These are phyloP conservation scores for Millerago galiae DNA, from an alignment of 805 yeast species.

Conservation along the genomic window DNA sequence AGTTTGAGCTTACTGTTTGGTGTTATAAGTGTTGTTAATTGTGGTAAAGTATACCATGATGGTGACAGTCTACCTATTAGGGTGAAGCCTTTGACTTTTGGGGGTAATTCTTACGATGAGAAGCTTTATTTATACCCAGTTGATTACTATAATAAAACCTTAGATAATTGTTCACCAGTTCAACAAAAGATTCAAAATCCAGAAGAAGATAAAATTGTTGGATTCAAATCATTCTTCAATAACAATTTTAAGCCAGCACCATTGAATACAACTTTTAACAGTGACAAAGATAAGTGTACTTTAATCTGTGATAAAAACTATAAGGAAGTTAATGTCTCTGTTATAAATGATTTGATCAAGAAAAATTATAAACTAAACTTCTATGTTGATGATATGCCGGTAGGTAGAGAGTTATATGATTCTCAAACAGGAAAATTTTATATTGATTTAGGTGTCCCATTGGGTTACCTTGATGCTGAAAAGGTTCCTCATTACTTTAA, in stretches of 20 bases:
- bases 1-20: background rate
- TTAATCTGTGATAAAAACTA: constrained; percentile 16
- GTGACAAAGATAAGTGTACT: constrained; percentile 9
- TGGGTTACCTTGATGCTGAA: constrained; percentile 25
- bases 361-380: constrained; percentile 25
- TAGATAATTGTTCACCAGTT: constrained; percentile 16
- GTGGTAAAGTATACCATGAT: constrained; percentile 7
- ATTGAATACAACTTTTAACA: constrained; percentile 16
- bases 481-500: constrained; percentile 25
- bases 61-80: constrained; percentile 15
- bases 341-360: constrained; percentile 23
- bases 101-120: constrained; percentile 21
- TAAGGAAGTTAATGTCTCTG: constrained; percentile 19
- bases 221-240: constrained; percentile 9
- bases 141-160: constrained; percentile 19
- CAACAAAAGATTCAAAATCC: constrained; percentile 6
- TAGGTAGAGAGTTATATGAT: constrained; percentile 25
- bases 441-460: constrained; percentile 23
- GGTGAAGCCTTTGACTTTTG: constrained; percentile 21
- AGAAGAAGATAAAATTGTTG: constrained; percentile 4
- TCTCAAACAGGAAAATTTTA: constrained; percentile 22
- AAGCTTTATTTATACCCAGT: constrained; percentile 21
- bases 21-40: background rate
- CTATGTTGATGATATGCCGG: constrained; percentile 25
- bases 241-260: constrained; percentile 17